These are phyloP conservation scores for Dispira simplex DNA, from an alignment of 192 early-diverging fungal species.

Conservation along the genomic window DNA sequence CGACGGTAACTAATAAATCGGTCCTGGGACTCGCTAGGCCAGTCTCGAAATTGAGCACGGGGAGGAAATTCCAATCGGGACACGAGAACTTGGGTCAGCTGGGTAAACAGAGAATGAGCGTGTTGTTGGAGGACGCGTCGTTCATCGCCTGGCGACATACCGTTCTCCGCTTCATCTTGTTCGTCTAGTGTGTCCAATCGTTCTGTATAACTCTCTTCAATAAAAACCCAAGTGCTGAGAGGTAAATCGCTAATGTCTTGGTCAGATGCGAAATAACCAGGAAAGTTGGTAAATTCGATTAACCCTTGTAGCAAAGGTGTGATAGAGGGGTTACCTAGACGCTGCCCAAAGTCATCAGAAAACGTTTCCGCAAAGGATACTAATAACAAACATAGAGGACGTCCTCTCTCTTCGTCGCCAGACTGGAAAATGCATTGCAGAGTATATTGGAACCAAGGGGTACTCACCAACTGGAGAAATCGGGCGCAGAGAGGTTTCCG, in stretches of 20 bases:
- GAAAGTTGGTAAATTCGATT: slow-evolving; percentile 48
- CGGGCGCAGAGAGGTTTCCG: background rate
- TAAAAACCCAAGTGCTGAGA: slow-evolving; percentile 54
- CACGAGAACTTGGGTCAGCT: slow-evolving; percentile 34
- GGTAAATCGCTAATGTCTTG: slow-evolving; percentile 54
- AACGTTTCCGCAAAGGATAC: slow-evolving; percentile 40
- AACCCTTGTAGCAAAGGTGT: slow-evolving; percentile 25
- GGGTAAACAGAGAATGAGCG: slow-evolving; percentile 28
- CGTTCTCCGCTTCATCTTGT: slow-evolving; percentile 12
- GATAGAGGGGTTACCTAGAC: slow-evolving; percentile 27
- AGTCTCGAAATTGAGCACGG: slow-evolving; percentile 31
- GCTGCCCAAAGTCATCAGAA: slow-evolving; percentile 28
- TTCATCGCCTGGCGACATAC: slow-evolving; percentile 12
- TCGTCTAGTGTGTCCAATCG: slow-evolving; percentile 17
- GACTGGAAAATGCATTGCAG: slow-evolving; percentile 15
- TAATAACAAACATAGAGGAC: slow-evolving; percentile 29
- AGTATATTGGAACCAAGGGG: background rate
- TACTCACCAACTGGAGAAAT: background rate
- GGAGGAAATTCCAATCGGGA: slow-evolving; percentile 39
- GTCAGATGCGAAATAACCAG: slow-evolving; percentile 48
- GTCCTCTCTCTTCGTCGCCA: slow-evolving; percentile 29
- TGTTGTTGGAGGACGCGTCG: slow-evolving; percentile 21
- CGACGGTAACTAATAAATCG: slow-evolving; percentile 44
- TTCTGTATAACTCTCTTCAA: slow-evolving; percentile 54
- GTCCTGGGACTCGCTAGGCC: slow-evolving; percentile 38